Evolutionary conservation across 225 moss, liverwort and hornwort species (phyloP), one percentile per base, ranked within the genome.

Genomic region (Anthoceros angustus): DNA sequence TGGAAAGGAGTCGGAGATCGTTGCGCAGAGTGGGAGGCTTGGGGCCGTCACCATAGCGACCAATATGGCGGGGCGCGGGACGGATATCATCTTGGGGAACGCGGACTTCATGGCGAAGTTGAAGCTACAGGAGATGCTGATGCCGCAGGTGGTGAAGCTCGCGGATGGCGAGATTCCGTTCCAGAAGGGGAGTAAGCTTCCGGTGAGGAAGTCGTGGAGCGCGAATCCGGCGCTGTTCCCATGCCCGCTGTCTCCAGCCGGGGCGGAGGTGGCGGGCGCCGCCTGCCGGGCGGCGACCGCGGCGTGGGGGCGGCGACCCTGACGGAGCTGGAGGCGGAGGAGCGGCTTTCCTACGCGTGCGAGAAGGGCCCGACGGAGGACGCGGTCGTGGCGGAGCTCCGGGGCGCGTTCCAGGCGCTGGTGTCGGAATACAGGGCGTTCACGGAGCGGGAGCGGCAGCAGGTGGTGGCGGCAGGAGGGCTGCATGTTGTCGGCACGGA

Each of bases 31-130:
- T 77, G 94, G 94, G 20, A 84, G 94, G 62, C 79, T 83, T 61
- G 90, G 90, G 70, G 86, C 86, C 41, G 88, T 90, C 69, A 95
- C 94, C 8, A 95, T 95, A 67, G 91, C 94, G 21, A 95, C 94
- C 42, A 95, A 95, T 67, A 95, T 95, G 94, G 94, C 94, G 65
- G 94, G 94, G 70, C 88, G 90, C 76, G 94, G 94, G 77, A 95
- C 94, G 41, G 94, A 95, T 68, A 95, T 90, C 50, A 95, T 95
- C 61, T 64, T 95, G 60, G 94, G 94, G 71, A 95, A 95, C 68
- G 69, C 90, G 43, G 87, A 90, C 66, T 94, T 94, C 68, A 94
- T 94, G 94, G 94, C 86, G 20, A 91, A 90, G 61, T 86, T 94
- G 39, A 90, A 90, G 80, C 77, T 94, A 26, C 81, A 90, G 40